phyloP scores from a whole-genome alignment of 2,329 filamentous ascomycete genomes.

The Coniochaeta pulveracea region DNA sequence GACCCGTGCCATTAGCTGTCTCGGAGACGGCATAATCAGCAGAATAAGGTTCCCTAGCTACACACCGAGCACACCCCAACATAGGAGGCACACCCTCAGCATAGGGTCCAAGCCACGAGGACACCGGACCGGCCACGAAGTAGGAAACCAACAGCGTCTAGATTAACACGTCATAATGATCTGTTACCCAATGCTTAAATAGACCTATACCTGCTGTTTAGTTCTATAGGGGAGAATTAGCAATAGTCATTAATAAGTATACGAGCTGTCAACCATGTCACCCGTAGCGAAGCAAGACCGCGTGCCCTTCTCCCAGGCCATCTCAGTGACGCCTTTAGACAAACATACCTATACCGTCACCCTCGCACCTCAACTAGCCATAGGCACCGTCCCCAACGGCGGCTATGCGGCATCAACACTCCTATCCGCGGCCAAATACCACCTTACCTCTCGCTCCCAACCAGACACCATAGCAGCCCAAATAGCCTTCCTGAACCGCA shows the following conservation, averaged over 20 bases:
- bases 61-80: not conserved
- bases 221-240: too few relatives aligned
- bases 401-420: slow-evolving; percentile 32
- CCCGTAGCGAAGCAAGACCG: too few relatives aligned
- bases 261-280: not conserved
- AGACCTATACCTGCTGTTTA: too few relatives aligned
- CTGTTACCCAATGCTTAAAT: too few relatives aligned
- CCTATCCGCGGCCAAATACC: slow-evolving; percentile 10
- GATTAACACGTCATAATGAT: too few relatives aligned
- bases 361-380: slow-evolving; percentile 13
- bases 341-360: slow-evolving; percentile 13
- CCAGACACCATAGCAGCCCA: slow-evolving; percentile 26
- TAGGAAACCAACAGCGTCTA: too few relatives aligned
- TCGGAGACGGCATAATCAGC: not conserved
- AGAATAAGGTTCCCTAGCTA: too few relatives aligned
- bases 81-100: not conserved
- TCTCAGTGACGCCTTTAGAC: slow-evolving; percentile 11
- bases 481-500: slow-evolving; percentile 29
- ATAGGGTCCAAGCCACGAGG: not conserved
- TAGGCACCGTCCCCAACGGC: slow-evolving; percentile 28
- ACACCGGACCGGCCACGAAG: not conserved
- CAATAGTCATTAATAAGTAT: too few relatives aligned
- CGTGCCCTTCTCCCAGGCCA: slow-evolving; percentile 13
- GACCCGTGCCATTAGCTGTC: not conserved
- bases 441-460: slow-evolving; percentile 12